phyloP scores from a whole-genome alignment of 768 basidiomycete species.

The Leccinellum rugosiceps region DNA sequence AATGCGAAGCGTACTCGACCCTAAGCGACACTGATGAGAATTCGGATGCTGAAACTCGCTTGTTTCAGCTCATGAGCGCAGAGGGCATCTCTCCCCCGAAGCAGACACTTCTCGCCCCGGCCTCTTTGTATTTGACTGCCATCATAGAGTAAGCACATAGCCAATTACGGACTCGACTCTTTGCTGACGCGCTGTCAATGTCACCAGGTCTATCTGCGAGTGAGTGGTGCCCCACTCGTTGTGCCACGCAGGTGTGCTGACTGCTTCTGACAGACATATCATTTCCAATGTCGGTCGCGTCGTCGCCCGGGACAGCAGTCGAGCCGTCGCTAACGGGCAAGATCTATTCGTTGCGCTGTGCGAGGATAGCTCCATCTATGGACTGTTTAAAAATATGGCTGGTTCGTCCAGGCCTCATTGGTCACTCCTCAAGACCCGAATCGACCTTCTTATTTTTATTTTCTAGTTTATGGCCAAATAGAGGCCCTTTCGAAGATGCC shows the following conservation, averaged over 20 bases:
- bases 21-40: constrained; percentile 81
- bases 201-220: constrained; percentile 80
- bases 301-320: constrained; percentile 80
- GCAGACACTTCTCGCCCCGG: constrained; percentile 65
- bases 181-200: constrained; percentile 26
- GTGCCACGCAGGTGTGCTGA: neutral
- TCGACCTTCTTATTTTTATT: constrained; percentile 17
- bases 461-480: constrained; percentile 69
- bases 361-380: constrained; percentile 86
- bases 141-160: constrained; percentile 82
- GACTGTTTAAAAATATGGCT: constrained; percentile 81
- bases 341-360: constrained; percentile 87
- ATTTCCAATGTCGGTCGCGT: constrained; percentile 82
- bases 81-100: constrained; percentile 51
- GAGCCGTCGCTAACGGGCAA: constrained; percentile 67
- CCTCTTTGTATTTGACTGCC: constrained; percentile 87
- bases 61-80: constrained; percentile 58
- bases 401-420: constrained; percentile 41
- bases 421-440: constrained; percentile 1
- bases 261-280: constrained; percentile 57
- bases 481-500: constrained; percentile 59
- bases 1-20: constrained; percentile 87
- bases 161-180: constrained; percentile 16
- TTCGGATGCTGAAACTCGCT: constrained; percentile 54
- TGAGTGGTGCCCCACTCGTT: constrained; percentile 39